Conservation (phyloP, 257 asterid genomes). For the Ocimum tenuiflorum region DNA sequence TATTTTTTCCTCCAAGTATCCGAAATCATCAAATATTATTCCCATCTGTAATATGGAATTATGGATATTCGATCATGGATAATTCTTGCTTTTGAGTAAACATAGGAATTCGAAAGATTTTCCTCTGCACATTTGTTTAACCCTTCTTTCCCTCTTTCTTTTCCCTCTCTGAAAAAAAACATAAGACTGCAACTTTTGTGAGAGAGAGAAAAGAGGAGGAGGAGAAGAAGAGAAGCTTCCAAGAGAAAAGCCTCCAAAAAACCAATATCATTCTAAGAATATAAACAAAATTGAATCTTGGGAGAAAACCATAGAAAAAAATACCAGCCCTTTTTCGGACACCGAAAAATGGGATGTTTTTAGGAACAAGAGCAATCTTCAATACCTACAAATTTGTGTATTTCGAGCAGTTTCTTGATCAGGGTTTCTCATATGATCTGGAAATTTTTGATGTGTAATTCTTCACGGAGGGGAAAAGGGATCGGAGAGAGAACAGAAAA, state of each 20-base stretch:
- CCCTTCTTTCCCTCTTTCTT: slow-evolving; percentile 12
- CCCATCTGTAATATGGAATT: background rate
- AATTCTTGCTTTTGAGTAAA: slow-evolving; percentile 12
- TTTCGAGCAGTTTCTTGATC: background rate
- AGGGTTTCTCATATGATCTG: background rate
- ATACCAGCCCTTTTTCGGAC: slow-evolving; percentile 1
- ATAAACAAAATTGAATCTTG: too few species aligned
- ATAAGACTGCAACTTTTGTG: slow-evolving; percentile 9
- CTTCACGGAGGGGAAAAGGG: slow-evolving; percentile 20
- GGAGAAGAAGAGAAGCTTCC: too few species aligned
- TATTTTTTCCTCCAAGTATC: background rate
- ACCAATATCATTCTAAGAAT: too few species aligned
- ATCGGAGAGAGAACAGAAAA: slow-evolving; percentile 6
- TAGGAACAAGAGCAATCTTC: slow-evolving; percentile 10
- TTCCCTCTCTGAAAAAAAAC: slow-evolving; percentile 11
- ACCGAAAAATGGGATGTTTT: background rate
- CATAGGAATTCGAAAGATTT: slow-evolving; percentile 15
- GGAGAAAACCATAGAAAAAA: background rate
- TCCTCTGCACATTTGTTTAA: slow-evolving; percentile 6
- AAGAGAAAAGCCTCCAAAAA: too few species aligned
- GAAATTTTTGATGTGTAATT: too few species aligned
- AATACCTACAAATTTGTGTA: background rate
- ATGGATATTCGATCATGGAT: slow-evolving; percentile 12
- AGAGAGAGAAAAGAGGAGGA: slow-evolving; percentile 11
- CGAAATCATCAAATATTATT: slow-evolving; percentile 4